A percentile compares a stretch with the other conserved stretches of the same genome.
phyloP scores from a whole-genome alignment of 1,139 yeast species.

The Diutina pseudorugosa region DNA sequence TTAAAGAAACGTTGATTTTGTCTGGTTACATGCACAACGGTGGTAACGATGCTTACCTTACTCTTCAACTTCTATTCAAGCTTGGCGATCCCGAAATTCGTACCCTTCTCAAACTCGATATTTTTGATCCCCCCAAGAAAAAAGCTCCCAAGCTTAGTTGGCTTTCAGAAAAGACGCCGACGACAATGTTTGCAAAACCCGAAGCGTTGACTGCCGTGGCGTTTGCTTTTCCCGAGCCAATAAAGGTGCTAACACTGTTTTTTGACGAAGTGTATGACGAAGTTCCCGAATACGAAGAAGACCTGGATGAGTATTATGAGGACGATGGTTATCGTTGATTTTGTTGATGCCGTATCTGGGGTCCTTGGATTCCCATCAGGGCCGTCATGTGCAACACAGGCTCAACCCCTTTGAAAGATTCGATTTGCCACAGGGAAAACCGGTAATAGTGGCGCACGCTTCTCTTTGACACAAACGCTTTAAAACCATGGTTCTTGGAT shows the following conservation, averaged over 20 bases:
- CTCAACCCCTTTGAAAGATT: too few relatives aligned
- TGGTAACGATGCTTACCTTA: constrained; percentile 72
- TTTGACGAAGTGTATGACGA: not conserved
- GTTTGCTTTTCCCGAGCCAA: not conserved
- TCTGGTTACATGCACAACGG: constrained; percentile 49
- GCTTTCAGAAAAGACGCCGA: not conserved
- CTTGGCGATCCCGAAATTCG: constrained; percentile 44
- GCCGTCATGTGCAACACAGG: too few relatives aligned
- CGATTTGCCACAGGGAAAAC: too few relatives aligned
- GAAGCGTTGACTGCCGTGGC: not conserved
- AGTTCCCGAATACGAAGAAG: too few relatives aligned
- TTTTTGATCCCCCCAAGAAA: not conserved
- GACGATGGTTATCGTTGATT: too few relatives aligned
- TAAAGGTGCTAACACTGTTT: not conserved
- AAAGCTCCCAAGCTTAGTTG: not conserved
- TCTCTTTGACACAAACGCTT: too few relatives aligned
- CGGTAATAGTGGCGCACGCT: too few relatives aligned
- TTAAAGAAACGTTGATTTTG: not conserved
- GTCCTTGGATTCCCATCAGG: too few relatives aligned
- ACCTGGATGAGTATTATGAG: too few relatives aligned
- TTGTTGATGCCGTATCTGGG: too few relatives aligned
- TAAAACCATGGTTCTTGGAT: too few relatives aligned
- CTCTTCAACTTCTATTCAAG: constrained; percentile 40
- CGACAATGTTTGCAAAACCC: not conserved
- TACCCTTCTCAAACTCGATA: constrained; percentile 14